phyloP scores from a whole-genome alignment of 2,329 filamentous ascomycete genomes.

The Sclerotinia subarctica region DNA sequence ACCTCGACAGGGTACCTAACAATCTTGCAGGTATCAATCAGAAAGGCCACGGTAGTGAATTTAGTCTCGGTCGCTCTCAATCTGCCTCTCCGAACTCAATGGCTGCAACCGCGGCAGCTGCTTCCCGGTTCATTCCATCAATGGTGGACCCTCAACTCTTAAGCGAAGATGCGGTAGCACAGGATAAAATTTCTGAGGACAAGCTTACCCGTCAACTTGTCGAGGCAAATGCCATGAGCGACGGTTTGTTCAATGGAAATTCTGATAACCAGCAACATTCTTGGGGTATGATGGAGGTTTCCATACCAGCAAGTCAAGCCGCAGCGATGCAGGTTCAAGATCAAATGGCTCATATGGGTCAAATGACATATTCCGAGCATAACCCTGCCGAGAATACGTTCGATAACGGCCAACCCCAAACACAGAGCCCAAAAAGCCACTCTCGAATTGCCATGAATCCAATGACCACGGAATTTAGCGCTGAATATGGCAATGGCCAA shows the following conservation, averaged over 20 bases:
- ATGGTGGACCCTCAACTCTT: slow-evolving; percentile 40
- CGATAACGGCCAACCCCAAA: not conserved
- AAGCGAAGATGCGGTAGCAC: slow-evolving; percentile 29
- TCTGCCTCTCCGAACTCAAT: slow-evolving; percentile 34
- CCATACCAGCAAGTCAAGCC: slow-evolving; percentile 7
- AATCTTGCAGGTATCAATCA: slow-evolving; percentile 5
- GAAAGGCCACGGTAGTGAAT: slow-evolving; percentile 1
- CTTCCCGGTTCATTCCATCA: slow-evolving; percentile 34
- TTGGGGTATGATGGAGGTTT: slow-evolving; percentile 35
- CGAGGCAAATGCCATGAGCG: slow-evolving; percentile 30
- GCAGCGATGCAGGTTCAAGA: slow-evolving; percentile 12
- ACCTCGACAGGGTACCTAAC: not conserved
- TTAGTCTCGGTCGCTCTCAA: slow-evolving; percentile 24
- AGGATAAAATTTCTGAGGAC: slow-evolving; percentile 25
- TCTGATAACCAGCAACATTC: slow-evolving; percentile 26
- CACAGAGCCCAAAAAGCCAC: slow-evolving; percentile 24
- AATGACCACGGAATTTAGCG: slow-evolving; percentile 37
- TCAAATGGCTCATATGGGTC: slow-evolving; percentile 21
- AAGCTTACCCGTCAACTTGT: slow-evolving; percentile 31
- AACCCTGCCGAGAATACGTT: slow-evolving; percentile 23
- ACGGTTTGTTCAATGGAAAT: slow-evolving; percentile 25
- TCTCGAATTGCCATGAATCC: slow-evolving; percentile 31
- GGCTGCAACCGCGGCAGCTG: slow-evolving; percentile 34
- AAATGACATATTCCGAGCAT: slow-evolving; percentile 29
- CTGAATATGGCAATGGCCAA: slow-evolving; percentile 37